Percentiles rank a stretch among this genome's conserved stretches.
Conservation (phyloP, 805 yeast species). For the Kuraishia cidri region DNA sequence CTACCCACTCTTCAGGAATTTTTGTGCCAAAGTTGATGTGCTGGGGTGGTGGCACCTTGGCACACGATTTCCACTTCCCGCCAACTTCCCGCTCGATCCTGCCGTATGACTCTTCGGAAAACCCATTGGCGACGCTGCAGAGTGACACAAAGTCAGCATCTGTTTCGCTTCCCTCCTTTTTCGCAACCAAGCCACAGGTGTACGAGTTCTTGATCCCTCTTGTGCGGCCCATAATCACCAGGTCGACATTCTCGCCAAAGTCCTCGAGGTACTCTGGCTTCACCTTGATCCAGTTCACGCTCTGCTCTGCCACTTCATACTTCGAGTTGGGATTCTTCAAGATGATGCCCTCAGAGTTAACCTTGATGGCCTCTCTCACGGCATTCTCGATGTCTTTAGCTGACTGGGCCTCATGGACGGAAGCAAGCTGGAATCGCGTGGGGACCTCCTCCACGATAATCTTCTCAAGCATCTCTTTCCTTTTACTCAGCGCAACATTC, state of each 20-base stretch:
- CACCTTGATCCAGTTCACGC: conserved; percentile 69
- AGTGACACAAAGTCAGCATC: conserved; percentile 44
- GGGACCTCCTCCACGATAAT: conserved; percentile 34
- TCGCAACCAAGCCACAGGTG: conserved; percentile 69
- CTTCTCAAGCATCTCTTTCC: conserved; percentile 43
- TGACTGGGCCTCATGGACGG: conserved; percentile 25
- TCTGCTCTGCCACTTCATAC: conserved; percentile 56
- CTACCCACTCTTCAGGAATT: conserved; percentile 68
- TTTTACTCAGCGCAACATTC: conserved; percentile 37
- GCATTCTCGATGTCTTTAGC: conserved; percentile 47
- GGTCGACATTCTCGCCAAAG: conserved; percentile 80
- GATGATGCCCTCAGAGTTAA: conserved; percentile 75
- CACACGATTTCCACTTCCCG: conserved; percentile 50
- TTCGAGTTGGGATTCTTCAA: conserved; percentile 52
- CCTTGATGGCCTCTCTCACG: conserved; percentile 46
- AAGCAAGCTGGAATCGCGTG: conserved; percentile 40
- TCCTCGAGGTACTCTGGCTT: conserved; percentile 87
- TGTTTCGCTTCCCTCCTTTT: conserved; percentile 4
- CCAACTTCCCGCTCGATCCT: conserved; percentile 46
- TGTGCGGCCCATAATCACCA: conserved; percentile 70
- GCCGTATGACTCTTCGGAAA: conserved; percentile 53
- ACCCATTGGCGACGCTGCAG: conserved; percentile 80
- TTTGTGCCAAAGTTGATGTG: conserved; percentile 47
- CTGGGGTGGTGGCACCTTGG: conserved; percentile 29
- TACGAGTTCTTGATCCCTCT: conserved; percentile 65